Evolutionary conservation across 805 yeast genomes (phyloP).

Genomic region (Deakozyma indianensis): DNA sequence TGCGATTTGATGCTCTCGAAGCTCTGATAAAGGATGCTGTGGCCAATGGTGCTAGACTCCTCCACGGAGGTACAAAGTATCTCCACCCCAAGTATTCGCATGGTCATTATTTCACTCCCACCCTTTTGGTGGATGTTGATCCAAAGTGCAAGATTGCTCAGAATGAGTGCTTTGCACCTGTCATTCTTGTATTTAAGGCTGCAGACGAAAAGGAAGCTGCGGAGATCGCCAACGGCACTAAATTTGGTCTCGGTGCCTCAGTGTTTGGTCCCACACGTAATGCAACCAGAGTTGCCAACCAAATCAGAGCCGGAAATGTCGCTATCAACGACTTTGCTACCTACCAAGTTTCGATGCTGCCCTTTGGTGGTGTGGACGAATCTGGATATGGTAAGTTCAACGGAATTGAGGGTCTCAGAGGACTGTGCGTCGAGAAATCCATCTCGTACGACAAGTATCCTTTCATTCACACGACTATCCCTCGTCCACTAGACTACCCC

Average conservation of each 20-base stretch:
- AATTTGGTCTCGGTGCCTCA: constrained; percentile 84
- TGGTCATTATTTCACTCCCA: constrained; percentile 89
- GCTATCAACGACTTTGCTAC: constrained; percentile 98
- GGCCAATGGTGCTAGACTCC: constrained; percentile 59
- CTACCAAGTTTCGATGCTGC: constrained; percentile 86
- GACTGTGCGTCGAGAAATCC: constrained; percentile 76
- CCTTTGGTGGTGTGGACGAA: constrained; percentile 89
- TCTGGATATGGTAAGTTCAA: constrained; percentile 97
- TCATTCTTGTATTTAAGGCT: constrained; percentile 69
- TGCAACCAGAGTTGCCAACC: constrained; percentile 45
- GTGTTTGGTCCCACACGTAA: constrained; percentile 59
- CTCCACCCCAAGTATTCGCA: constrained; percentile 88
- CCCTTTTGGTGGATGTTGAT: constrained; percentile 71
- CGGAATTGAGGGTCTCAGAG: constrained; percentile 92
- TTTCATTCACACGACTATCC: constrained; percentile 64
- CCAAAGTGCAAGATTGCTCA: constrained; percentile 66
- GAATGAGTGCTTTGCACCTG: constrained; percentile 91
- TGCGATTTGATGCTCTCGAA: constrained; percentile 57
- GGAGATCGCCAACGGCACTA: constrained; percentile 65
- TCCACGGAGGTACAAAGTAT: constrained; percentile 70
- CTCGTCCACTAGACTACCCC: constrained; percentile 85
- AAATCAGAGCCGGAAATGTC: constrained; percentile 72
- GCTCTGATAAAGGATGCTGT: constrained; percentile 60
- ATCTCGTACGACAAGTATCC: constrained; percentile 75
- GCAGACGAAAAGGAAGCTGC: constrained; percentile 51